Base-by-base conservation (phyloP, 129 eudicot genomes). In the Centella asiatica region DNA sequence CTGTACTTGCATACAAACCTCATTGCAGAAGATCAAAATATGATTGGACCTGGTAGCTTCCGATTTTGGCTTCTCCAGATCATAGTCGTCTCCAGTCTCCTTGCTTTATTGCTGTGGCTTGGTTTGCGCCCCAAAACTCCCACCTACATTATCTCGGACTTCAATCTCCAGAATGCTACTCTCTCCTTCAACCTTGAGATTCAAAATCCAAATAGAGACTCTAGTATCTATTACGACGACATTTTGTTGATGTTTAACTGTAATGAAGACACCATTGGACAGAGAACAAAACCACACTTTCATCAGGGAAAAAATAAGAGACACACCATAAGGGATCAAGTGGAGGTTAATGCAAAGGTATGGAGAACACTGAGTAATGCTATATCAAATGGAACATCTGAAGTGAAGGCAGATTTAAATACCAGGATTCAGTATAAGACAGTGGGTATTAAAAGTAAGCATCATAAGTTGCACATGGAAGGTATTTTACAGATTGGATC, bases 91-190 rank as follows among this genome's bases (percentile, higher is more conserved):
- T 27, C 42, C 3, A 64, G 66, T 29, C 42, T 70, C 54, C 64
- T 62, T 13, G 69, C 33, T 5, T 64, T 61, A n/a, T 27, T 62
- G 5, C 48, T 70, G 10, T 62, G 75, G 75, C 68, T 70, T 37
- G 18, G 52, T 6, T 20, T 70, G 33, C 69, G 69, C 18, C 75
- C 60, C 2, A 42, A 51, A 40, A 1, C 18, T 18, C 75, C 75
- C 20, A 32, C 24, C 15, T 62, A 34, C 44, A 36, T 57, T 36
- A 52, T 62, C 33, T n/a, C 32, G 36, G 64, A 62, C 8, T 52
- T 70, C 32, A 19, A 55, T 27, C 34, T 62, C 44, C 64, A 46
- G 26, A 51, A 37, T 19, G 32, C 56, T 22, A 23, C 61, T 25
- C 4, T 44, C 2, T 28, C 3, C 0, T 55, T 44, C 36, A 33